Percentiles rank a stretch among this genome's conserved stretches.
Conservation (phyloP, 345 rosid genomes). For the Acer campestre region DNA sequence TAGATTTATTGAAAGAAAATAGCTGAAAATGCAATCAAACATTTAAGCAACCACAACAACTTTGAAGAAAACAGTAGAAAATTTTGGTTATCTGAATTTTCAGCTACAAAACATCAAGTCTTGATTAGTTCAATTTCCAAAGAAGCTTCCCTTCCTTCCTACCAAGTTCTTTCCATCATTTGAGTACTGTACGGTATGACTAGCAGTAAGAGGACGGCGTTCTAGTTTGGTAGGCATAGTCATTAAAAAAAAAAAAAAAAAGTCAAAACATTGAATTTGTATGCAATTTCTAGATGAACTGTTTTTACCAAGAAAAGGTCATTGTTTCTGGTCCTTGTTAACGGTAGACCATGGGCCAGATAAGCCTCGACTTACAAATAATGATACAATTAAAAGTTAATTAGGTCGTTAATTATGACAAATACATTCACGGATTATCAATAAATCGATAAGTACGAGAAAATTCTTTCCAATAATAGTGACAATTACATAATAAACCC, state of each 20-base stretch:
- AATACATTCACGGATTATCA: no score
- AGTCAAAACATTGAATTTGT: constrained; percentile 8
- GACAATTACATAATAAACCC: no score
- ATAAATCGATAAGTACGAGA: no score
- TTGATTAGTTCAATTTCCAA: not conserved
- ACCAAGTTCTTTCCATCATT: constrained; percentile 14
- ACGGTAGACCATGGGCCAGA: not conserved
- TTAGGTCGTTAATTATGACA: no score
- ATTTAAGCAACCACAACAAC: no score
- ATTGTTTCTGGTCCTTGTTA: not conserved
- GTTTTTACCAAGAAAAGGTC: not conserved
- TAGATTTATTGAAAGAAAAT: not conserved
- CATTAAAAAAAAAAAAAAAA: not conserved
- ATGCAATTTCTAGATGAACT: not conserved
- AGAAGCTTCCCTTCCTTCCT: not conserved
- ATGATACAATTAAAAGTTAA: no score
- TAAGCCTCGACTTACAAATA: no score
- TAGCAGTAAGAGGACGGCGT: not conserved
- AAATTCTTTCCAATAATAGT: no score
- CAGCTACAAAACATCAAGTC: not conserved
- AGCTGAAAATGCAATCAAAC: not conserved
- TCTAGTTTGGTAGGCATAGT: constrained; percentile 18
- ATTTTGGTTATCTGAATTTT: not conserved
- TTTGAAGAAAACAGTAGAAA: not conserved
- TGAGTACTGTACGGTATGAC: constrained; percentile 18